phyloP scores from a whole-genome alignment of 768 basidiomycete species.

The Leccinum disarticulatum region DNA sequence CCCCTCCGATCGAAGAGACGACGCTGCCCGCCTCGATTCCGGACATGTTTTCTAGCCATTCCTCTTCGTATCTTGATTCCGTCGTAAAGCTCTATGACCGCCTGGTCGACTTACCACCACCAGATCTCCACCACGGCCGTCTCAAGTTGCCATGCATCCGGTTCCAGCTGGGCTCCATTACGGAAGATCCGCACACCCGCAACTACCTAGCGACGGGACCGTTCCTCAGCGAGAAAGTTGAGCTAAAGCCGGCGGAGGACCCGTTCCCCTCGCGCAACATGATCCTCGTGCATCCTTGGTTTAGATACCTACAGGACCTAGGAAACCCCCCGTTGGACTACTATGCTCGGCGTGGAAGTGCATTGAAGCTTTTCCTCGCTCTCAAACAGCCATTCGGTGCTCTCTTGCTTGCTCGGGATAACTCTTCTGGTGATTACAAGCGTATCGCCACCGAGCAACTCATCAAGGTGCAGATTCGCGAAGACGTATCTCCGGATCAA shows the following conservation, averaged over 20 bases:
- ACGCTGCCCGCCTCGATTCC: constrained; percentile 2
- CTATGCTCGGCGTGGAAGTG: background rate
- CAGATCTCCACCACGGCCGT: constrained; percentile 17
- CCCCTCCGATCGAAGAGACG: constrained; percentile 12
- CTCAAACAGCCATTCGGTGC: constrained; percentile 19
- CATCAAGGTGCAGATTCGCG: constrained; percentile 14
- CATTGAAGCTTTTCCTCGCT: constrained; percentile 13
- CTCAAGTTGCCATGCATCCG: constrained; percentile 15
- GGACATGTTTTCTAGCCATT: background rate
- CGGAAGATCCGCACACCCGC: background rate
- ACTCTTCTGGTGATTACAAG: constrained; percentile 13
- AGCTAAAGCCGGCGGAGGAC: constrained; percentile 14
- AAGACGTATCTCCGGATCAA: constrained; percentile 6
- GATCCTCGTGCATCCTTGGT: constrained; percentile 23
- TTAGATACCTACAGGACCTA: constrained; percentile 16
- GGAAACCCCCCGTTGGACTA: background rate
- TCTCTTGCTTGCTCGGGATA: constrained; percentile 9
- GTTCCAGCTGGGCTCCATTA: constrained; percentile 12
- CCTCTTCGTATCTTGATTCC: constrained; percentile 1
- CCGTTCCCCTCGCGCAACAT: constrained; percentile 7
- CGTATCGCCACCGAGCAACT: constrained; percentile 19
- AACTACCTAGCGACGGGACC: constrained; percentile 17
- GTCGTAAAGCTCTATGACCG: constrained; percentile 12
- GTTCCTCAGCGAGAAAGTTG: constrained; percentile 5
- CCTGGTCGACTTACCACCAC: constrained; percentile 11